Base-by-base conservation (phyloP, 2,329 filamentous ascomycete species). In the Alternaria atra region DNA sequence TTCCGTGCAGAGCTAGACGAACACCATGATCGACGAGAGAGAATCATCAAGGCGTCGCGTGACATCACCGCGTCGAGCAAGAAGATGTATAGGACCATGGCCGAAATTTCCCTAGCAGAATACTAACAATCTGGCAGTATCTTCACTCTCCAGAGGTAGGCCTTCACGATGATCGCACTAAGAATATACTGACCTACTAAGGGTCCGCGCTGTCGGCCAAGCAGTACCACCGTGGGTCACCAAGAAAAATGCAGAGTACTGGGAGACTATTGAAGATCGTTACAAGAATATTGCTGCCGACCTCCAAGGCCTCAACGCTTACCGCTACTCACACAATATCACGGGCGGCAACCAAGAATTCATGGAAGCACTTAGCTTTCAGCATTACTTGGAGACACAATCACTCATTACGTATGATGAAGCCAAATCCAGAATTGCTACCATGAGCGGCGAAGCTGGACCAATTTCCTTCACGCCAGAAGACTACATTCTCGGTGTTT, bases 61-160 rank as follows among this genome's bases (percentile, higher is more conserved):
- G 95, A 99, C 78, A 91, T 99, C 60, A 99, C 95, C 6, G 93
- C 93, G 0, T 84, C 93, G 55, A 97, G 93, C 80, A 99, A 99
- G 84, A 99, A 98, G 82, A 96, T 98, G 93, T 97, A 80, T 81
- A 85, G 68, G 32, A 29, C 10, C 35, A 29, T 10, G 42, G 5
- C 48, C 12, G 3, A 37, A 4, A 7, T 29, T 27, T 46, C 17
- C 2, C 34, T 47, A 53, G 30, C 23, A 30, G 32, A 35, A 32
- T 64, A 48, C 68, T 75, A 46, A 73, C 59, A 42, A 5, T 13
- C 27, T 44, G 42, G 37, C 64, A 94, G 91, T 60, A 95, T 95
- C 69, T 95, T 95, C 78, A 87, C 91, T 1, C 81, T 95, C n/a
- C 92, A 95, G 79, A 87, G 92, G 90, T 92, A 37, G 55, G 53